A percentile compares a stretch with the other conserved stretches of the same genome.
phyloP scores from a whole-genome alignment of 129 eudicot species.

The Lactuca sativa region DNA sequence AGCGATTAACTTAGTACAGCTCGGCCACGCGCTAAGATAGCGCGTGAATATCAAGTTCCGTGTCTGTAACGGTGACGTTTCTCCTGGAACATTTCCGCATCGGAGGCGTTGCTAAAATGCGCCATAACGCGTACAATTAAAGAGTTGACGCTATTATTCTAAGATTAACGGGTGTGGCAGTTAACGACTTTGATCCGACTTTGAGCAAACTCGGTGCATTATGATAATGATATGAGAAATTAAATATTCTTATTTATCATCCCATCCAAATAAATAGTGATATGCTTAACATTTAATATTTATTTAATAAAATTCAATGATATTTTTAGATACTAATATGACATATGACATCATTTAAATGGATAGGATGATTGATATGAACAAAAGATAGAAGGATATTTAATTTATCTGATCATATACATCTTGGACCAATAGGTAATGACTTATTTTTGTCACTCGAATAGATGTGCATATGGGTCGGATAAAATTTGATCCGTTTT shows the following conservation, averaged over 20 bases:
- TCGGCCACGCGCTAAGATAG: conserved; percentile 22
- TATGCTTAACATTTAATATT: too few relatives aligned
- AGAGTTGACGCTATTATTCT: neutral
- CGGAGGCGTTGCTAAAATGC: conserved; percentile 19
- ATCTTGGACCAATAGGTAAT: neutral
- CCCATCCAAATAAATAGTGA: too few relatives aligned
- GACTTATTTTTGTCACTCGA: neutral
- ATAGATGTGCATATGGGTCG: too few relatives aligned
- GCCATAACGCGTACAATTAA: conserved; percentile 2
- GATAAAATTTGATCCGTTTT: too few relatives aligned
- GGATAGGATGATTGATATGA: too few relatives aligned
- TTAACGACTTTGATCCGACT: neutral
- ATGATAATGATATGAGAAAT: neutral
- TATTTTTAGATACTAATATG: too few relatives aligned
- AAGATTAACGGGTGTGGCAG: neutral
- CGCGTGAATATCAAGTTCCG: neutral
- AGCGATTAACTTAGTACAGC: neutral
- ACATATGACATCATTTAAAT: too few relatives aligned
- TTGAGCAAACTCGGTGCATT: neutral
- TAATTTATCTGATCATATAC: neutral
- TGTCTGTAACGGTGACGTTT: conserved; percentile 19
- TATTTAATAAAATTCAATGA: too few relatives aligned
- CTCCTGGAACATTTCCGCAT: neutral
- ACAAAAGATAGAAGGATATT: too few relatives aligned
- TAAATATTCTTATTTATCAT: too few relatives aligned